Conservation (phyloP, 2,329 filamentous ascomycete species). For the Fusarium caatingaense region DNA sequence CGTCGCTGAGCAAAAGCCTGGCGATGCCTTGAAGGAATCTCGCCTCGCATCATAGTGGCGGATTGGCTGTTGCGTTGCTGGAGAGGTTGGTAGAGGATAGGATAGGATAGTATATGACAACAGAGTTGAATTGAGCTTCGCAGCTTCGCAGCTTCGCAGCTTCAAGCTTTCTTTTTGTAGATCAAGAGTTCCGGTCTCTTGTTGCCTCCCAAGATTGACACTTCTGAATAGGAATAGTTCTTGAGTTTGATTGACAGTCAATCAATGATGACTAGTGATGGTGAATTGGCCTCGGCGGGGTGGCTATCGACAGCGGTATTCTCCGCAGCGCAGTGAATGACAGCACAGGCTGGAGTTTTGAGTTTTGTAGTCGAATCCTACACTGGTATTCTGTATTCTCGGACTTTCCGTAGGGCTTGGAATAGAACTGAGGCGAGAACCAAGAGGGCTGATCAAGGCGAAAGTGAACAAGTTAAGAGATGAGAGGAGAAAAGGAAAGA, state of each 20-base stretch:
- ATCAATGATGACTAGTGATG: constrained; percentile 2
- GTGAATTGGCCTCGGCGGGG: constrained; percentile 30
- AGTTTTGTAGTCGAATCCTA: constrained; percentile 33
- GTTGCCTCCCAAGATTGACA: background rate
- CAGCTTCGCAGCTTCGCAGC: constrained; percentile 4
- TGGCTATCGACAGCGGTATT: constrained; percentile 30
- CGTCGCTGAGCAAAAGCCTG: constrained; percentile 47
- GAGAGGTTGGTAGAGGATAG: background rate
- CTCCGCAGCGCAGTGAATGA: constrained; percentile 26
- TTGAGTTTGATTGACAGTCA: constrained; percentile 19
- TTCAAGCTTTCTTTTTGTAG: constrained; percentile 16
- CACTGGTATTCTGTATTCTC: background rate
- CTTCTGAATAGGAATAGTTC: constrained; percentile 19
- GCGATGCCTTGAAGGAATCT: constrained; percentile 51
- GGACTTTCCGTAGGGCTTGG: constrained; percentile 5
- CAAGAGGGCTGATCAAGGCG: background rate
- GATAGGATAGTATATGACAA: background rate
- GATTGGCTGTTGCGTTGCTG: constrained; percentile 6
- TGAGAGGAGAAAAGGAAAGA: background rate
- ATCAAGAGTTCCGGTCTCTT: constrained; percentile 11
- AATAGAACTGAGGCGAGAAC: background rate
- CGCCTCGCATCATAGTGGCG: constrained; percentile 50
- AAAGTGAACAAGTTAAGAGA: background rate
- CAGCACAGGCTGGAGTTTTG: constrained; percentile 22
- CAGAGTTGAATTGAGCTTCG: background rate